Conservation (phyloP, 164 flowering plant genomes). For the Tetracentron sinense region DNA sequence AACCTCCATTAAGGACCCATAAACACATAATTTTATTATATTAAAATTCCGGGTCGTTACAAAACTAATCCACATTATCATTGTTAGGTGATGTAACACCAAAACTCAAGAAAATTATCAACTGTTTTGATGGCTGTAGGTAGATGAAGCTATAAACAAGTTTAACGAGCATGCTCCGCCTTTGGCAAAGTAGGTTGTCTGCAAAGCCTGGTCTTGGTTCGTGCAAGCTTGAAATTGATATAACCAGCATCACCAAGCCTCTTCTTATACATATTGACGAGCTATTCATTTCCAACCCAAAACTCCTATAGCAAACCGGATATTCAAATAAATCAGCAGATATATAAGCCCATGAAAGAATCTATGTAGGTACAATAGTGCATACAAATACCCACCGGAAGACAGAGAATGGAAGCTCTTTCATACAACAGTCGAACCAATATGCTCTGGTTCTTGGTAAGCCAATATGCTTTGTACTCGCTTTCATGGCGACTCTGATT, state of each 20-base stretch:
- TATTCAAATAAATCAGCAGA: neutral
- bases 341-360: neutral
- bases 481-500: constrained; percentile 74
- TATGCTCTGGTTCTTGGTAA: constrained; percentile 66
- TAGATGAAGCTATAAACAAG: too few species aligned
- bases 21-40: too few species aligned
- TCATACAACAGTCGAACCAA: constrained; percentile 74
- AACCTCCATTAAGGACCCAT: too few species aligned
- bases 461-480: constrained; percentile 65
- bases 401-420: constrained; percentile 85
- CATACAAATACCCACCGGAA: constrained; percentile 53
- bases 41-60: too few species aligned
- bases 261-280: constrained; percentile 75
- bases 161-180: too few species aligned
- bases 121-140: too few species aligned
- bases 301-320: constrained; percentile 65
- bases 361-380: neutral
- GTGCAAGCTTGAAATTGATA: constrained; percentile 62
- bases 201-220: too few species aligned
- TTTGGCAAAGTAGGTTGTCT: too few species aligned
- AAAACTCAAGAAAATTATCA: too few species aligned
- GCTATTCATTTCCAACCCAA: constrained; percentile 93
- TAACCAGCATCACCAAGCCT: constrained; percentile 88
- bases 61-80: too few species aligned
- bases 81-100: too few species aligned